Base-by-base conservation (phyloP, 2,329 filamentous ascomycete genomes). In the Aspergillus persii region DNA sequence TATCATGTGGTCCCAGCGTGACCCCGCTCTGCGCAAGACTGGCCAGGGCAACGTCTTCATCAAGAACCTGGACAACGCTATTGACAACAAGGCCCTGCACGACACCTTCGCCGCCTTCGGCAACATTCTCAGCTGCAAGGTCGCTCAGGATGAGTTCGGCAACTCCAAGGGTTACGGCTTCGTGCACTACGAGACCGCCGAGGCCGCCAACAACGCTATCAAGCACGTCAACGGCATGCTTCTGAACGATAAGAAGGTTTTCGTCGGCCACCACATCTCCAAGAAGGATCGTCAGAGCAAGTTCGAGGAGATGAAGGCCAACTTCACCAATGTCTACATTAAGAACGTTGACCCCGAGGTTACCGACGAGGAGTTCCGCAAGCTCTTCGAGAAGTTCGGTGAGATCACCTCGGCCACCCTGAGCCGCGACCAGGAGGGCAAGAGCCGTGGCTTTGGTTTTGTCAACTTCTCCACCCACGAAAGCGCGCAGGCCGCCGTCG, bases 251-350 rank as follows among this genome's bases (percentile, higher is more conserved):
- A 99, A 99, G 89, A 99, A 99, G 87, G 95, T 99, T 66, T 99
- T 96, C 71, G 95, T 99, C 69, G 95, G 95, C 66, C 94, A 97
- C 81, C 95, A 99, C 82, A 98, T 99, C 73, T 93, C 95, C 78
- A 98, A 98, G 90, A 98, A 98, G 86, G 95, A 99, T 76, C 94
- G 95, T 72, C 95, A 98, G 86, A 96, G 92, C 91, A 99, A 99
- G 84, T 98, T 98, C 71, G 95, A 99, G 84, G 95, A 99, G 86
- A 99, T 99, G 94, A 99, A 99, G 89, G 95, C 95, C 79, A 99
- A 99, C 86, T 99, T 96, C 86, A 99, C 95, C 84, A 99, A 99
- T 79, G 89, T 99, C 80, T 99, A 99, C 82, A 91, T 99, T 83
- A 99, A 99, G 89, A 99, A 99, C 83, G 89, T 99, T 70, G 86